A percentile compares a stretch with the other conserved stretches of the same genome.
Evolutionary conservation across 169 alveolate genomes (phyloP).

Genomic region (Amoebophrya sp.): DNA sequence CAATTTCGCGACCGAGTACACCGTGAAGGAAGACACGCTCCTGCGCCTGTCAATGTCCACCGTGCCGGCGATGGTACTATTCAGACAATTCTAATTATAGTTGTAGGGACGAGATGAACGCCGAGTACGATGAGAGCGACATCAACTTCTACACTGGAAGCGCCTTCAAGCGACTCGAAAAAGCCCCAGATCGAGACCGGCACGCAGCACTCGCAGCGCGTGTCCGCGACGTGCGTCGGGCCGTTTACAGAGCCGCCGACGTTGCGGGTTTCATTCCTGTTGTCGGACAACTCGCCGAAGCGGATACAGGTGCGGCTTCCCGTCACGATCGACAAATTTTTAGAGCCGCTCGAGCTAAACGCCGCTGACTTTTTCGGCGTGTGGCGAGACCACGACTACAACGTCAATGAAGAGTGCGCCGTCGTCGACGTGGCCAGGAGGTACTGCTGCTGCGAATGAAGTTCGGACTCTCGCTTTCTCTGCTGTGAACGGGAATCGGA

Average conservation of each 20-base stretch:
- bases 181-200: neutral
- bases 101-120: too few relatives aligned
- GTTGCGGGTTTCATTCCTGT: neutral
- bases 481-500: too few relatives aligned
- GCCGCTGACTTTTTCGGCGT: neutral
- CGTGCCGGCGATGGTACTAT: neutral
- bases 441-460: neutral
- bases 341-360: neutral
- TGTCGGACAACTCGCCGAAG: neutral
- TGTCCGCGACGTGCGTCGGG: neutral
- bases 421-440: neutral
- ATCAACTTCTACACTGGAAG: too few relatives aligned
- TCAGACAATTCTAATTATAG: too few relatives aligned
- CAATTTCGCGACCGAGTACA: neutral
- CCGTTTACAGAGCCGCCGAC: neutral
- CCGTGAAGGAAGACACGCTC: neutral
- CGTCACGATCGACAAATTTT: neutral
- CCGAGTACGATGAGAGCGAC: too few relatives aligned
- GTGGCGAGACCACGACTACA: neutral
- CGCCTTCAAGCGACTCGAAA: too few relatives aligned
- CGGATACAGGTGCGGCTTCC: neutral
- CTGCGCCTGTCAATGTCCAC: neutral
- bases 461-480: neutral
- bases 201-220: neutral
- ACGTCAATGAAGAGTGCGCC: neutral